A percentile compares a stretch with the other conserved stretches of the same genome.
phyloP scores from a whole-genome alignment of 768 basidiomycete genomes.

The Boletus coccyginus region DNA sequence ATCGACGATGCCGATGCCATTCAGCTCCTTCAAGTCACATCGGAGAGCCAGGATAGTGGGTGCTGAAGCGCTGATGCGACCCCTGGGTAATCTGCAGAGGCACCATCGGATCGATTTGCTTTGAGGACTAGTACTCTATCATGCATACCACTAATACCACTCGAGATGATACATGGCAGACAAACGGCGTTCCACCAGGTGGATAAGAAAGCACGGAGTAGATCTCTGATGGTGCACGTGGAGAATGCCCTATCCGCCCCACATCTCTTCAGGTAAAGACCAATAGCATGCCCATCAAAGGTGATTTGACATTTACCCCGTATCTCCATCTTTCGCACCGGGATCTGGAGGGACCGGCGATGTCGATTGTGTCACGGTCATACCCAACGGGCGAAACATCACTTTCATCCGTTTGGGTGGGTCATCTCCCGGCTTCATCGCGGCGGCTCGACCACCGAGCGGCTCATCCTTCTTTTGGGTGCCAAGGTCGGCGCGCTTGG shows the following conservation, averaged over 20 bases:
- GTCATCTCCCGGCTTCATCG: constrained; percentile 35
- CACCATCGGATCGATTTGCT: background rate
- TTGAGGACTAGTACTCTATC: constrained; percentile 2
- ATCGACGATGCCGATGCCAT: no score
- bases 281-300: background rate
- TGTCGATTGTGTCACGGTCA: constrained; percentile 32
- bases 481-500: constrained; percentile 54
- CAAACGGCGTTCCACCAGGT: background rate
- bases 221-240: constrained; percentile 4
- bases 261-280: constrained; percentile 33
- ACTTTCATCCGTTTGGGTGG: constrained; percentile 74
- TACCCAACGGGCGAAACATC: constrained; percentile 48
- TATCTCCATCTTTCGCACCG: constrained; percentile 72
- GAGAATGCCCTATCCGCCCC: background rate
- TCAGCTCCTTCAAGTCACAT: no score
- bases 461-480: constrained; percentile 39
- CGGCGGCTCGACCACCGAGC: constrained; percentile 18
- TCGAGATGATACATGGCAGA: constrained; percentile 8
- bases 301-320: constrained; percentile 44
- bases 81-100: background rate
- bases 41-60: no score
- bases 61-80: no score
- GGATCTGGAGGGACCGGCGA: constrained; percentile 55
- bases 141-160: background rate
- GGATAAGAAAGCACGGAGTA: constrained; percentile 9